phyloP scores from a whole-genome alignment of 441 rosid genomes.

The Mallotus repandus region DNA sequence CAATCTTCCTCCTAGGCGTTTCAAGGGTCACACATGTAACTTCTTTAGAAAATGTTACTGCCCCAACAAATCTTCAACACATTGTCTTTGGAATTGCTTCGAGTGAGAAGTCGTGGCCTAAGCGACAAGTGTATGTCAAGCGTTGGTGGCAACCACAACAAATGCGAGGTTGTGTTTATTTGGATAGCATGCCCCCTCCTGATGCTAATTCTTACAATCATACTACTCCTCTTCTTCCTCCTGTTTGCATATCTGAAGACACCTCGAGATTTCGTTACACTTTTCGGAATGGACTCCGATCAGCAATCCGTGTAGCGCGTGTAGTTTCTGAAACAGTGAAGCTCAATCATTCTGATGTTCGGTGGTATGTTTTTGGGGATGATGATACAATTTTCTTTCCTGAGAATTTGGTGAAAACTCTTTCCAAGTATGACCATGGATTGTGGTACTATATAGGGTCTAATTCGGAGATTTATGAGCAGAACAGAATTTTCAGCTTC shows the following conservation, averaged over 20 bases:
- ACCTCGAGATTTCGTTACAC: slow-evolving; percentile 76
- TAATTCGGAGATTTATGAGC: slow-evolving; percentile 66
- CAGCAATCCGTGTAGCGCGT: slow-evolving; percentile 79
- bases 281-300: slow-evolving; percentile 50
- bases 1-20: slow-evolving; percentile 37
- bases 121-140: slow-evolving; percentile 55
- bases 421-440: slow-evolving; percentile 77
- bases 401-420: slow-evolving; percentile 67
- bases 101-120: slow-evolving; percentile 52
- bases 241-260: slow-evolving; percentile 67
- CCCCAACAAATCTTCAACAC: slow-evolving; percentile 46
- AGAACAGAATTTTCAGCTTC: slow-evolving; percentile 60
- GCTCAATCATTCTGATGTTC: slow-evolving; percentile 50
- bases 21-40: slow-evolving; percentile 26
- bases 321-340: slow-evolving; percentile 65
- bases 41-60: slow-evolving; percentile 25
- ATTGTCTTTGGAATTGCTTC: slow-evolving; percentile 79
- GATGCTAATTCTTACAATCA: slow-evolving; percentile 25
- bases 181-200: slow-evolving; percentile 46
- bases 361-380: slow-evolving; percentile 93
- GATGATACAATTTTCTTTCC: slow-evolving; percentile 87
- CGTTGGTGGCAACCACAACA: slow-evolving; percentile 71
- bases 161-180: slow-evolving; percentile 88
- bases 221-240: slow-evolving; percentile 43
- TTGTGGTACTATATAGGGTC: slow-evolving; percentile 87